Evolutionary conservation across 2,329 filamentous ascomycete genomes (phyloP), one percentile per base, ranked within the genome.

Genomic region (Botrytis aclada): DNA sequence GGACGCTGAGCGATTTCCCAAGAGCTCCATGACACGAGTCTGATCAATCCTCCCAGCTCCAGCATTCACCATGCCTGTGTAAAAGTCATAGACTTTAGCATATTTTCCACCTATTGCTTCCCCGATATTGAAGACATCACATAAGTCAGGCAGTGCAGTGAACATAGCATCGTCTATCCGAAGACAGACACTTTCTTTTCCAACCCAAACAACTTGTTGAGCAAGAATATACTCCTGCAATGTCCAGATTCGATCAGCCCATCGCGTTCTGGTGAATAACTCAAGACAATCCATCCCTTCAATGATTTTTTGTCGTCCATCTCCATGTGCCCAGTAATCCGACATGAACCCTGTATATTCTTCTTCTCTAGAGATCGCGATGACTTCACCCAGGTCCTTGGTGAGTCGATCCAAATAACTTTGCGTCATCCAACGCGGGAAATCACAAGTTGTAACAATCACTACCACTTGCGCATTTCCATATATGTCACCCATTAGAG

Each of bases 401-500:
- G 63, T 69, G n/a, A 66, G 61, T 43, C 32, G 51, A 45, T 72
- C 54, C 34, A 72, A 43, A 39, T 72, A 67, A 29, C 8, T 10
- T n/a, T 72, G 70, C 8, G 47, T 47, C 39, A 72, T 58, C 41
- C 63, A 45, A 29, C 20, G 34, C n/a, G 66, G 66, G 41, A 69
- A 69, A n/a, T 69, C 66, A 60, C 66, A 69, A 34, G 66, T 61
- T 39, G 66, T 69, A 10, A 69, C 29, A 18, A 69, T 61, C 7
- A 73, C 54, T 12, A 73, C 71, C 14, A 43, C 61, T 18, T 66
- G 37, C 6, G 75, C 72, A 22, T 66, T 67, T 7, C 56, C 39
- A 32, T 76, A 76, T 34, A 76, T 75, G 20, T 58, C 43, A 37
- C 70, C 66, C 75, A 76, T 76, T 20, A 75, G 45, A 29, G 69